These are phyloP conservation scores for Sophora flavescens DNA, from an alignment of 306 rosid genomes.

Conservation along the genomic window DNA sequence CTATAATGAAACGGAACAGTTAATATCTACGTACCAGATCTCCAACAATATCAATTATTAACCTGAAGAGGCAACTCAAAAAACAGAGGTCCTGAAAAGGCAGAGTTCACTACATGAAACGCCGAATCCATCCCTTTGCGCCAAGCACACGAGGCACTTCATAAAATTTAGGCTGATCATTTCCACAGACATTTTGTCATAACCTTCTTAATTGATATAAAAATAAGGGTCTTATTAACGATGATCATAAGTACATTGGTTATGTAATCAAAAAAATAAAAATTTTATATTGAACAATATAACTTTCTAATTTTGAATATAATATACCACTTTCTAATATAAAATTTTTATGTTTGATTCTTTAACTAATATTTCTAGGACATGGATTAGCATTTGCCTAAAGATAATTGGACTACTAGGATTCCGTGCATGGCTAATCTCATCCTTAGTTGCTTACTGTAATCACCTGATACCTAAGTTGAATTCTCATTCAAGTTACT, in stretches of 20 bases:
- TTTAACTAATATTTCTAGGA: too few species aligned
- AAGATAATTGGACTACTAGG: not conserved
- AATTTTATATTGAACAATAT: too few species aligned
- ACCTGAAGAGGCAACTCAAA: not conserved
- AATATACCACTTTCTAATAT: too few species aligned
- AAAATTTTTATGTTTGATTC: too few species aligned
- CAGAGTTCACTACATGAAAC: not conserved
- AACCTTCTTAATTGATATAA: not conserved
- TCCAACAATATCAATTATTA: conserved; percentile 1
- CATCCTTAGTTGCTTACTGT: not conserved
- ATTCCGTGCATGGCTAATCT: conserved; percentile 11
- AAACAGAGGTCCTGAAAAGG: conserved; percentile 1
- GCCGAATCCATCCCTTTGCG: conserved; percentile 16
- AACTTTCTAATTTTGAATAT: too few species aligned
- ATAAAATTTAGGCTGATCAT: not conserved
- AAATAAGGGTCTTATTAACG: not conserved
- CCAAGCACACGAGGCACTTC: not conserved
- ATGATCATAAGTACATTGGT: too few species aligned
- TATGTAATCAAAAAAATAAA: too few species aligned
- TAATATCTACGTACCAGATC: conserved; percentile 15
- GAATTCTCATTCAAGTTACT: conserved; percentile 1
- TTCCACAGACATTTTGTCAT: conserved; percentile 14
- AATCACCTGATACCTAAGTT: not conserved
- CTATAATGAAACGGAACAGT: conserved; percentile 23
- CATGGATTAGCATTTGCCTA: too few species aligned